phyloP scores from a whole-genome alignment of 2,329 filamentous ascomycete genomes.

The Colletotrichum navitas region DNA sequence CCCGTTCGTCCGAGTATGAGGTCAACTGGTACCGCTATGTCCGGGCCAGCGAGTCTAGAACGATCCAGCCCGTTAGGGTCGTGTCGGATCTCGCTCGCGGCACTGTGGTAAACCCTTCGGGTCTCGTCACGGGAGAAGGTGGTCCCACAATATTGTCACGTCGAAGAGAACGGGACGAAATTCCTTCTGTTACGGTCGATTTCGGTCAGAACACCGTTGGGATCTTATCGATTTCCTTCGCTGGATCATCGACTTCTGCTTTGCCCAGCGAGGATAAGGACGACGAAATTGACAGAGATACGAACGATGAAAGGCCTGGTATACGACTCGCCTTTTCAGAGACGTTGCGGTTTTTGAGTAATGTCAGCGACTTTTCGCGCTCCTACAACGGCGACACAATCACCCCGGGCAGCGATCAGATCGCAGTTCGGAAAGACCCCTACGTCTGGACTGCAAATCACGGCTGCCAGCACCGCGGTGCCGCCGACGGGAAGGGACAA shows the following conservation, averaged over 20 bases:
- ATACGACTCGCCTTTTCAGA: slow-evolving; percentile 64
- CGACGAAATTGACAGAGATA: neutral
- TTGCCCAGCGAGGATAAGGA: neutral
- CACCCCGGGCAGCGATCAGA: slow-evolving; percentile 63
- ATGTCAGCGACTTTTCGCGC: slow-evolving; percentile 62
- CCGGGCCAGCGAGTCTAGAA: slow-evolving; percentile 51
- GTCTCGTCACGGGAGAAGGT: slow-evolving; percentile 47
- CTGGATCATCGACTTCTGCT: slow-evolving; percentile 47
- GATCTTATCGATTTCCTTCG: slow-evolving; percentile 57
- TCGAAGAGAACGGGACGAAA: slow-evolving; percentile 21
- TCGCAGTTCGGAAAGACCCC: slow-evolving; percentile 57
- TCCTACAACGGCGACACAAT: slow-evolving; percentile 57
- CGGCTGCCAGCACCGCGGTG: slow-evolving; percentile 55
- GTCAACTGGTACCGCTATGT: slow-evolving; percentile 56
- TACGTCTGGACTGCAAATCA: slow-evolving; percentile 61
- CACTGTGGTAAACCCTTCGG: slow-evolving; percentile 54
- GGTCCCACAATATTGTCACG: slow-evolving; percentile 51
- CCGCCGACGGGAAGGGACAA: slow-evolving; percentile 46
- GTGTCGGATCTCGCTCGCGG: slow-evolving; percentile 52
- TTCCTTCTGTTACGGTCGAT: slow-evolving; percentile 60
- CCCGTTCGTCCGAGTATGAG: slow-evolving; percentile 12
- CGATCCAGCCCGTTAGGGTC: slow-evolving; percentile 51
- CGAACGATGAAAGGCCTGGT: slow-evolving; percentile 49
- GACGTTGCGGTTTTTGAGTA: slow-evolving; percentile 57
- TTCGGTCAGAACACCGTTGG: slow-evolving; percentile 64